Evolutionary conservation across 2,329 filamentous ascomycete genomes (phyloP).

Genomic region (Neocucurbitaria cava): DNA sequence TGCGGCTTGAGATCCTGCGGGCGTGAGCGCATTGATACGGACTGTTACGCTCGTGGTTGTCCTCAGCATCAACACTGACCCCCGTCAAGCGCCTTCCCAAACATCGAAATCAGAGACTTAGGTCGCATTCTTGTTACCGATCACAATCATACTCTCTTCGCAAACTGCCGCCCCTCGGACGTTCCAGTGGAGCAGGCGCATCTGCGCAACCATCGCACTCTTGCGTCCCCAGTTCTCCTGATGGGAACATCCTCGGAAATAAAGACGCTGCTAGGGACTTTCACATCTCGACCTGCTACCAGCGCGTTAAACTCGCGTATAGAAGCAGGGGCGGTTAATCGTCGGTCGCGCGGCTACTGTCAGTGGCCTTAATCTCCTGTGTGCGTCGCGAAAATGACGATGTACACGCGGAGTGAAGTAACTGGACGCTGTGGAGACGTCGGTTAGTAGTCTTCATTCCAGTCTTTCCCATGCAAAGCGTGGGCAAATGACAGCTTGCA

Average conservation of each 20-base stretch:
- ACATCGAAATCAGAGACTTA: neutral
- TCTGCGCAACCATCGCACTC: neutral
- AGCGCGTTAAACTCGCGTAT: conserved; percentile 6
- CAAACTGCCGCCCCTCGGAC: neutral
- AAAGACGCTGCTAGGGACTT: neutral
- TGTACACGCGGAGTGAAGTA: neutral
- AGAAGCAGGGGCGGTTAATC: conserved; percentile 1
- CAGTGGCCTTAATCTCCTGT: neutral
- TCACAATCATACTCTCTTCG: neutral
- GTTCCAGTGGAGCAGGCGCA: neutral
- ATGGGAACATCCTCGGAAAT: neutral
- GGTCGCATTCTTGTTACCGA: conserved; percentile 2
- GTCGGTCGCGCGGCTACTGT: neutral
- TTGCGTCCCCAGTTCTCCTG: neutral
- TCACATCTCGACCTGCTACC: neutral
- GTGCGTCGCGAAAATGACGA: neutral
- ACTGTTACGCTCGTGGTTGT: conserved; percentile 27
- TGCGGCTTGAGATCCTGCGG: conserved; percentile 33
- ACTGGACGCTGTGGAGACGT: neutral
- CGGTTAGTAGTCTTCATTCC: conserved; percentile 5
- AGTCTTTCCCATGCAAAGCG: conserved; percentile 3
- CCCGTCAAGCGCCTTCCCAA: neutral
- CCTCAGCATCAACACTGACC: conserved; percentile 2
- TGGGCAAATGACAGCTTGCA: conserved; percentile 6
- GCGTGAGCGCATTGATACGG: conserved; percentile 27